Percentiles rank a stretch among this genome's conserved stretches.
Evolutionary conservation across 345 rosid genomes (phyloP).

Genomic region (Jatropha curcas): DNA sequence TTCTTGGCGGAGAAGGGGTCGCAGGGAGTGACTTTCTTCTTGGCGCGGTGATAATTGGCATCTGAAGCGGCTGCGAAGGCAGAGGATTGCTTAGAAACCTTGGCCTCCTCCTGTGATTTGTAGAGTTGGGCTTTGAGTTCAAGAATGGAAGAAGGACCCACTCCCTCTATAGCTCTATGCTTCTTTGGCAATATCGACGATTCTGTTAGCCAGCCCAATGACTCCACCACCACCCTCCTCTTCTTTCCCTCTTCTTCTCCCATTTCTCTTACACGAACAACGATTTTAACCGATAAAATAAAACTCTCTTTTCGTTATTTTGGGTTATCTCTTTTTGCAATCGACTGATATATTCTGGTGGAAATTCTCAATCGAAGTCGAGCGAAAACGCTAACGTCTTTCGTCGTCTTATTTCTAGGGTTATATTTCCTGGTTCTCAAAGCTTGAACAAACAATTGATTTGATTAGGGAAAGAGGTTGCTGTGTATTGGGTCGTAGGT

Average conservation of each 20-base stretch:
- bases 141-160: slow-evolving; percentile 78
- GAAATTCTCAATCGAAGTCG: too few relatives aligned
- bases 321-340: too few relatives aligned
- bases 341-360: too few relatives aligned
- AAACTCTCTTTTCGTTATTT: too few relatives aligned
- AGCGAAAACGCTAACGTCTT: too few relatives aligned
- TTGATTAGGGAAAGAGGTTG: too few relatives aligned
- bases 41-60: slow-evolving; percentile 76
- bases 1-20: slow-evolving; percentile 63
- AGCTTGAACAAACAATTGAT: too few relatives aligned
- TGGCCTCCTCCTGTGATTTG: slow-evolving; percentile 80
- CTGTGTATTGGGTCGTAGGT: too few relatives aligned
- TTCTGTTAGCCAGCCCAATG: slow-evolving; percentile 95
- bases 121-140: slow-evolving; percentile 94
- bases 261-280: slow-evolving; percentile 11
- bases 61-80: slow-evolving; percentile 49
- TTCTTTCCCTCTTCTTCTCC: slow-evolving; percentile 48
- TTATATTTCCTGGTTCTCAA: too few relatives aligned
- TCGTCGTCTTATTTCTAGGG: too few relatives aligned
- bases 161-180: slow-evolving; percentile 85
- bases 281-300: neutral
- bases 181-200: slow-evolving; percentile 87
- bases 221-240: slow-evolving; percentile 72
- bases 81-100: slow-evolving; percentile 54
- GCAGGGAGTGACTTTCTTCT: slow-evolving; percentile 47